phyloP scores from a whole-genome alignment of 192 early-diverging fungal species.

The Entomortierella beljakovae region DNA sequence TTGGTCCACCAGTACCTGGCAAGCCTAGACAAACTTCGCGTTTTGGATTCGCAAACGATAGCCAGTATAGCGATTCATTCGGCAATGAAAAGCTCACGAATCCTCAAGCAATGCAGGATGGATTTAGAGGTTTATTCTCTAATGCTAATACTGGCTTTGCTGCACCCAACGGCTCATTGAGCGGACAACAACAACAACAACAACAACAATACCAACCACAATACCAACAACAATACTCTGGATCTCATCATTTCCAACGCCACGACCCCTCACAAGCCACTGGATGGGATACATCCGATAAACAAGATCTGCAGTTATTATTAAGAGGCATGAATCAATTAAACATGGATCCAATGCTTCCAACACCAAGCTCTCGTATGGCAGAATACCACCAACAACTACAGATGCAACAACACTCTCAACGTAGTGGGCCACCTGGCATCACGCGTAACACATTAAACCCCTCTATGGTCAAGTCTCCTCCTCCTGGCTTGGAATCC shows the following conservation, averaged over 20 bases:
- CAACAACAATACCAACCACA: constrained; percentile 29
- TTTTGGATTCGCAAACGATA: constrained; percentile 60
- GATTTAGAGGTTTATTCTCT: constrained; percentile 65
- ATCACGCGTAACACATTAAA: constrained; percentile 30
- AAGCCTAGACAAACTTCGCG: constrained; percentile 59
- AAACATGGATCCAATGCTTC: constrained; percentile 39
- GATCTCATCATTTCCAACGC: constrained; percentile 25
- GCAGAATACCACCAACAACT: constrained; percentile 49
- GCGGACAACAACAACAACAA: constrained; percentile 31
- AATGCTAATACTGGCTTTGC: constrained; percentile 70
- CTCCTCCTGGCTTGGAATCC: constrained; percentile 46
- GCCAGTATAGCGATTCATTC: constrained; percentile 33
- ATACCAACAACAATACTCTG: constrained; percentile 15
- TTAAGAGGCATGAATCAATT: constrained; percentile 30
- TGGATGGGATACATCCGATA: constrained; percentile 28
- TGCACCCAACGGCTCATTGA: constrained; percentile 23
- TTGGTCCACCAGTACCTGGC: constrained; percentile 41
- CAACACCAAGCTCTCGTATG: constrained; percentile 44
- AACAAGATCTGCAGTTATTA: constrained; percentile 24
- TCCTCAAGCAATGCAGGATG: constrained; percentile 60
- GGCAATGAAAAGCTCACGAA: constrained; percentile 20
- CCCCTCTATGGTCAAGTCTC: constrained; percentile 32
- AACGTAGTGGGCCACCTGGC: constrained; percentile 37
- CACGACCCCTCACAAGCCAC: constrained; percentile 7
- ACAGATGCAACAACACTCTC: constrained; percentile 30